Base-by-base conservation (phyloP, 2,329 filamentous ascomycete species). In the Alternaria sp. region DNA sequence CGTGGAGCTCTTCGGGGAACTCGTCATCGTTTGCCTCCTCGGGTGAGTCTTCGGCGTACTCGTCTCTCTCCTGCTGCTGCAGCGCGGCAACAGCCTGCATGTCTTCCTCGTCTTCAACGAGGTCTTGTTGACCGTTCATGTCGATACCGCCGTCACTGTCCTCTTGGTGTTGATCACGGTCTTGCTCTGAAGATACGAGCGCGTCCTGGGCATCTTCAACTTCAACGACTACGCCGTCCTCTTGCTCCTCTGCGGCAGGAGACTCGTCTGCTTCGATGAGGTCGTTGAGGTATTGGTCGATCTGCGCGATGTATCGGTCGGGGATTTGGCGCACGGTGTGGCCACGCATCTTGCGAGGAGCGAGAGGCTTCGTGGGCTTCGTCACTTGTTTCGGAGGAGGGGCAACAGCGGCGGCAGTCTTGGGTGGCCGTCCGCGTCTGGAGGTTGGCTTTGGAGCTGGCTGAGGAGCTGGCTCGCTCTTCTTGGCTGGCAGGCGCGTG, bases 261-360 rank as follows among this genome's bases (percentile, higher is more conserved):
- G 45, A 32, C 13, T 45, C 47, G 15, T 52, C 21, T 1, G 57
- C 61, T 46, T 56, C 49, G 30, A 62, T 47, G 4, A 65, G 45
- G 3, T 55, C 55, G 3, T 47, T 26, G 8, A 62, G 46, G 36
- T 58, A 46, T 54, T 65, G 49, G 10, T 65, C 54, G 8, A 65
- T 36, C 23, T 57, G 52, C 1, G 45, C 51, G 49, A 63, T 5
- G 36, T 69, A 73, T 54, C 66, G 72, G 51, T 77, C 71, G 2
- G 71, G 70, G 9, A 77, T 65, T n/a, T 77, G 71, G n/a, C 75
- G 44, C 2, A 62, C 32, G 2, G 72, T 74, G 56, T 69, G 69
- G 25, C 75, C 74, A 17, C 72, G 67, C 43, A 70, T 68, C 61
- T 75, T 75, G 49, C 74, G 74, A 32, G 72, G 68, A 25, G 54